A percentile compares a stretch with the other conserved stretches of the same genome.
phyloP scores from a whole-genome alignment of 345 rosid species.

The Zanthoxylum bungeanum region DNA sequence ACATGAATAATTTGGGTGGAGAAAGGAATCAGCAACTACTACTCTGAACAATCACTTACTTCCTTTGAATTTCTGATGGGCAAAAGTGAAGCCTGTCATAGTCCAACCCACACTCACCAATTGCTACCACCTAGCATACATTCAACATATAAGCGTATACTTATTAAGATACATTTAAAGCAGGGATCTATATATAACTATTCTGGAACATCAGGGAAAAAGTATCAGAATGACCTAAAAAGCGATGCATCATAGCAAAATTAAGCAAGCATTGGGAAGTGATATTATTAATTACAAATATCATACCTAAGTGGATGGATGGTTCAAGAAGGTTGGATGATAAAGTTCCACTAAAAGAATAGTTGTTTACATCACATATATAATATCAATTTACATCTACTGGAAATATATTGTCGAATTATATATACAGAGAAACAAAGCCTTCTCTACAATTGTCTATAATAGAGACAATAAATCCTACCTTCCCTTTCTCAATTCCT shows the following conservation, averaged over 20 bases:
- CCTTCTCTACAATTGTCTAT: not conserved
- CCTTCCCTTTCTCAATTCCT: conserved; percentile 93
- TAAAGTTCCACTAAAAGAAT: not conserved
- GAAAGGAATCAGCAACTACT: conserved; percentile 1
- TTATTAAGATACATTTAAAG: not conserved
- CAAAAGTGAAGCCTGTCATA: conserved; percentile 97
- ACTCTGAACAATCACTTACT: conserved; percentile 43
- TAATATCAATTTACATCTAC: too few relatives aligned
- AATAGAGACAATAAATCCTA: conserved; percentile 15
- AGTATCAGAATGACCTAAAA: not conserved
- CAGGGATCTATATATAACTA: not conserved
- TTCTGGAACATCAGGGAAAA: conserved; percentile 2
- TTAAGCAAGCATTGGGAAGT: not conserved
- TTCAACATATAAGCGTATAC: conserved; percentile 10
- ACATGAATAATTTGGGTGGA: conserved; percentile 1
- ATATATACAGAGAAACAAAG: not conserved
- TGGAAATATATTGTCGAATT: not conserved
- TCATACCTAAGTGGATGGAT: not conserved
- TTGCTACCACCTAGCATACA: conserved; percentile 70
- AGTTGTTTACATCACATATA: not conserved
- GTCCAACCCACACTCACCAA: conserved; percentile 98
- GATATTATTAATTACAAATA: not conserved
- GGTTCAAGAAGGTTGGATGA: not conserved
- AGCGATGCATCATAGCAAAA: not conserved
- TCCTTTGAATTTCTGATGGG: conserved; percentile 72